Base-by-base conservation (phyloP, 768 basidiomycete species). In the Cyclocybe aegerita region DNA sequence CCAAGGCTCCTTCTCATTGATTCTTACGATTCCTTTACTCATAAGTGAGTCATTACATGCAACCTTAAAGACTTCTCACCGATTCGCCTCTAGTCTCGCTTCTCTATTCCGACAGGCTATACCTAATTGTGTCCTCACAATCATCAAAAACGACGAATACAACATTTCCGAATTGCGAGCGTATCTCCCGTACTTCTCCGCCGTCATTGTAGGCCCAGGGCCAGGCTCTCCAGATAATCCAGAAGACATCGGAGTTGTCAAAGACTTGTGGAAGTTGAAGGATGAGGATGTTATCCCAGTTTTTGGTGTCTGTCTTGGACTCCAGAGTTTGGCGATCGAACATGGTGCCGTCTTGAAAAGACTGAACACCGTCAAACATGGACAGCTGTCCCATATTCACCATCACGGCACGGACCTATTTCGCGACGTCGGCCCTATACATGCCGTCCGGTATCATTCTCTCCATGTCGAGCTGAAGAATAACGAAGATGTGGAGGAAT, bases 21-120 rank as follows among this genome's bases (percentile, higher is more conserved):
- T 63, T 92, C 90, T 0, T 90, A 92, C 57, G 90, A 92, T 65
- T 91, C 90, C 1, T 93, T 92, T 67, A 88, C 90, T n/a, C 80
- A 81, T 80, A 93, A 92, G 90, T 90, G 48, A 50, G 86, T 75
- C n/a, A 2, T 35, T 35, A 39, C 14, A 15, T 42, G 9, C 14
- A 29, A 37, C 42, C 23, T 44, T 53, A 6, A 31, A 31, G 29
- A 43, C 30, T 39, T 32, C 23, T 42, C 17, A 37, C 9, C 48
- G 43, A 35, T 29, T 52, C 23, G 5, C 17, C 46, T 48, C 12
- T 49, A 92, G 90, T 61, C 81, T 93, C 48, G 89, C 88, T 44
- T 78, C 88, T 7, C 70, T 91, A 17, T 86, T 82, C 67, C 79
- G 80, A 40, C 71, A 70, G 51, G 75, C 85, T 31, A 84, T 86